A percentile compares a stretch with the other conserved stretches of the same genome.
Evolutionary conservation across 2,329 filamentous ascomycete species (phyloP).

Genomic region (Aureobasidium sp.): DNA sequence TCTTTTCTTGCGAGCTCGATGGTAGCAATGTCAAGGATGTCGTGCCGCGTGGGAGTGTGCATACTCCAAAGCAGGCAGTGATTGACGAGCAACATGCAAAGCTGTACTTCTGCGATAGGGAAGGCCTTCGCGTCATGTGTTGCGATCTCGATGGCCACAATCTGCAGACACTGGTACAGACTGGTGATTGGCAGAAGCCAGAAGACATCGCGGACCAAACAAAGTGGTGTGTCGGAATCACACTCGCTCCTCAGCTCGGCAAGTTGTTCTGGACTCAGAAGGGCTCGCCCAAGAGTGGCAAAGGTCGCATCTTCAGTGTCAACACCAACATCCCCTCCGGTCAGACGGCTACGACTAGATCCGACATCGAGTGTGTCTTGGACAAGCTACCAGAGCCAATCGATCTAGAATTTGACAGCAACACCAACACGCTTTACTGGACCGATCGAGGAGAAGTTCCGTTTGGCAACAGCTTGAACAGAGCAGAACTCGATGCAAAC

Average conservation of each 20-base stretch:
- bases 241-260: constrained; percentile 36
- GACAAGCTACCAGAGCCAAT: constrained; percentile 49
- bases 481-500: constrained; percentile 13
- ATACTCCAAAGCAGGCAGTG: constrained; percentile 44
- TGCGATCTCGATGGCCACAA: constrained; percentile 31
- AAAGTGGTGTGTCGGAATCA: constrained; percentile 52
- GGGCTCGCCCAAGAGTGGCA: constrained; percentile 44
- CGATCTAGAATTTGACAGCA: constrained; percentile 50
- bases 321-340: constrained; percentile 35
- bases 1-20: constrained; percentile 29
- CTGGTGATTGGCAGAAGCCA: constrained; percentile 33
- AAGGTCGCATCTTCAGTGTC: constrained; percentile 50
- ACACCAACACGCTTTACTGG: constrained; percentile 47
- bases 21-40: constrained; percentile 31
- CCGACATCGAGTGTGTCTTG: constrained; percentile 40
- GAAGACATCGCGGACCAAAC: constrained; percentile 23
- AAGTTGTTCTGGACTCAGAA: constrained; percentile 56
- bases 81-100: constrained; percentile 25
- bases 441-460: constrained; percentile 54
- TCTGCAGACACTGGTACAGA: constrained; percentile 35
- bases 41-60: constrained; percentile 37
- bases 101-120: constrained; percentile 40
- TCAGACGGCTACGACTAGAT: constrained; percentile 28
- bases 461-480: constrained; percentile 48
- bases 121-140: constrained; percentile 33